Conservation (phyloP, 148 eudicot genomes). For the Rhododendron mucronatum region DNA sequence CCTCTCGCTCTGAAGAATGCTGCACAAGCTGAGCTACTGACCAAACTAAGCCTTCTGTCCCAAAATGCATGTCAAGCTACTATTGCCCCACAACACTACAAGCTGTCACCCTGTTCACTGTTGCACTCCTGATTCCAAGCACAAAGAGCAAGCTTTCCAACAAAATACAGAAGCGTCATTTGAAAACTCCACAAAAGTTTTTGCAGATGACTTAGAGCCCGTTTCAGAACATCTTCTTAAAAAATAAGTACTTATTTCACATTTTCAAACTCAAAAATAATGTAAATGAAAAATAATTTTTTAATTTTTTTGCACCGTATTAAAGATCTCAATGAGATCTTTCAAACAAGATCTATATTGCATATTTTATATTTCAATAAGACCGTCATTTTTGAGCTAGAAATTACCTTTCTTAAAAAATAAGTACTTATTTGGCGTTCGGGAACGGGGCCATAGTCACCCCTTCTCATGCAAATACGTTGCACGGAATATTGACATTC, state of each 20-base stretch:
- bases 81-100: background rate
- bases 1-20: background rate
- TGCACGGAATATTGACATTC: background rate
- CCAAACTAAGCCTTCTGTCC: background rate
- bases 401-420: no score
- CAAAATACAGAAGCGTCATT: background rate
- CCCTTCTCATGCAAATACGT: background rate
- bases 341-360: no score
- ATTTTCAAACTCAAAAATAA: no score
- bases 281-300: no score
- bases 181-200: background rate
- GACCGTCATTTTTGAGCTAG: no score
- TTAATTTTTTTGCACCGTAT: no score
- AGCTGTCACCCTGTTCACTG: background rate
- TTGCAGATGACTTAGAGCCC: background rate
- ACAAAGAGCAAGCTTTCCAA: background rate
- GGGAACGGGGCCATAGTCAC: background rate
- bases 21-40: background rate
- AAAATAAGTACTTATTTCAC: no score
- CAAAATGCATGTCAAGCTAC: background rate
- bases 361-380: no score
- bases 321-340: no score
- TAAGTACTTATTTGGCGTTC: no score
- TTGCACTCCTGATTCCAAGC: background rate
- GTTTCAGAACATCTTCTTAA: no score